These are phyloP conservation scores for Ophiostoma quercus DNA, from an alignment of 2,329 filamentous ascomycete species.

Conservation along the genomic window DNA sequence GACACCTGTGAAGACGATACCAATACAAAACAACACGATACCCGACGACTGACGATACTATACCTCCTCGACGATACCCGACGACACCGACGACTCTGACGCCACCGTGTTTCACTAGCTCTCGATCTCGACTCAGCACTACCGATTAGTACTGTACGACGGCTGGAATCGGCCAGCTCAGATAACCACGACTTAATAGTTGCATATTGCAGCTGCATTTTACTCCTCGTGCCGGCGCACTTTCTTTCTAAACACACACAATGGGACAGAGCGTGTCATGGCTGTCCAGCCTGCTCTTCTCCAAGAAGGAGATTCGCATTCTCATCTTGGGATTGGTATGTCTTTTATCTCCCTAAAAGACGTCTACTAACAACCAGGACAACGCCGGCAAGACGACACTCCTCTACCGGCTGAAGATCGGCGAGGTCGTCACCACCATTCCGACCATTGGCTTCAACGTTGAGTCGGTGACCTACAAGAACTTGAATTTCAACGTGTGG, in stretches of 20 bases:
- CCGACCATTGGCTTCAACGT: conserved; percentile 99
- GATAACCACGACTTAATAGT: too few species aligned
- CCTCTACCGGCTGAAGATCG: conserved; percentile 95
- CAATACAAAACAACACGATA: not conserved
- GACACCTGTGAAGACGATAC: not conserved
- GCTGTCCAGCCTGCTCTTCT: conserved; percentile 70
- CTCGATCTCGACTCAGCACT: too few species aligned
- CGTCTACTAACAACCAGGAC: conserved; percentile 54
- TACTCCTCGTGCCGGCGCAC: conserved; percentile 15
- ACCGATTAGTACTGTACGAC: not conserved
- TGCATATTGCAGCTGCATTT: not conserved
- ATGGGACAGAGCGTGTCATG: conserved; percentile 64
- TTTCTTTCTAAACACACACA: conserved; percentile 32
- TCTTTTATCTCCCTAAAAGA: not conserved
- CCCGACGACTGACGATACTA: conserved; percentile 6
- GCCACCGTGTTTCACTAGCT: not conserved
- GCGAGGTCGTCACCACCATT: conserved; percentile 97
- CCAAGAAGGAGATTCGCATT: conserved; percentile 97
- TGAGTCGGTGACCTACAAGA: conserved; percentile 96
- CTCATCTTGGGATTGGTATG: conserved; percentile 84
- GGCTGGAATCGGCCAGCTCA: conserved; percentile 3
- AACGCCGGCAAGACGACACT: conserved; percentile 98
- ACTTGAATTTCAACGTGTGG: conserved; percentile 98
- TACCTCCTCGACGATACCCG: not conserved
- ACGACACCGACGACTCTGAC: not conserved